Evolutionary conservation across 1,284 basidiomycete species (phyloP).

Genomic region (Tylopilus sp.): DNA sequence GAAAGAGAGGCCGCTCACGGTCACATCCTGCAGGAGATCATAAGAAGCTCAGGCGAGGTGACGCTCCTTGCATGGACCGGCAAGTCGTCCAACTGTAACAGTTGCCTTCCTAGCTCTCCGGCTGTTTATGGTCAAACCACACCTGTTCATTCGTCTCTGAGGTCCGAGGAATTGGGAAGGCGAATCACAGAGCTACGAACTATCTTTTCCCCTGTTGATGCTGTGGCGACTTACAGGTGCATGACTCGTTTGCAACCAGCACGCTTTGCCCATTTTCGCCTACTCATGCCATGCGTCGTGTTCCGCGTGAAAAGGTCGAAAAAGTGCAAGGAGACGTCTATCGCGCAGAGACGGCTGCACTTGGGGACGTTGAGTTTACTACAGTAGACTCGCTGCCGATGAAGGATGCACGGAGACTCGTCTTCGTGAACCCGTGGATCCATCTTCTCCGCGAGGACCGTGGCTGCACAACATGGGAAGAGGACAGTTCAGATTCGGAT

Average conservation of each 20-base stretch:
- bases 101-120: slow-evolving; percentile 8
- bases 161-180: slow-evolving; percentile 1
- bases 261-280: slow-evolving; percentile 5
- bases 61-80: slow-evolving; percentile 6
- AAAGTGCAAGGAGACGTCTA: neutral
- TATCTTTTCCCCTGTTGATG: neutral
- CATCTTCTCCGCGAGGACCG: neutral
- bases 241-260: slow-evolving; percentile 8
- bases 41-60: neutral
- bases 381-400: neutral
- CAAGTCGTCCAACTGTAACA: slow-evolving; percentile 4
- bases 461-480: neutral
- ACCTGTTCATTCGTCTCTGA: neutral
- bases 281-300: slow-evolving; percentile 12
- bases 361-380: slow-evolving; percentile 5
- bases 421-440: slow-evolving; percentile 6
- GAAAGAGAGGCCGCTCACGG: slow-evolving; percentile 1
- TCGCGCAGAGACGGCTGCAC: neutral
- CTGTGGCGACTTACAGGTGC: slow-evolving; percentile 1
- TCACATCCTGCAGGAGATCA: neutral
- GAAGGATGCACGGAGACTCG: neutral
- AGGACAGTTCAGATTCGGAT: neutral
- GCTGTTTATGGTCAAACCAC: neutral
- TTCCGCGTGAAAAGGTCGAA: neutral
- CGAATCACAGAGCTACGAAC: neutral